These are phyloP conservation scores for Boletus fagicola DNA, from an alignment of 768 basidiomycete genomes.

Conservation along the genomic window DNA sequence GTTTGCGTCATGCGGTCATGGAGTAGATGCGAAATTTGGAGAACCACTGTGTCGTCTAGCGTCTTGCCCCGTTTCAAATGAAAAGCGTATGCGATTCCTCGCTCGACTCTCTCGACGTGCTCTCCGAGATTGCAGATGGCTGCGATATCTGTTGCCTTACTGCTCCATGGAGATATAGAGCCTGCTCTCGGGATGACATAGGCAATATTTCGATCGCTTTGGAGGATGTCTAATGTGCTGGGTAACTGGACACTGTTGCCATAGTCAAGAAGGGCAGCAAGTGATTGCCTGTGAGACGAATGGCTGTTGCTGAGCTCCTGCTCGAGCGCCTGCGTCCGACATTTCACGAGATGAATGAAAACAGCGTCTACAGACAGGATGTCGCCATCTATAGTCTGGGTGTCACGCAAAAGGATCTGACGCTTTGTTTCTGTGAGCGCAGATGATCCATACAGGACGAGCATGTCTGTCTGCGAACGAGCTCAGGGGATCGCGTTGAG, in stretches of 20 bases:
- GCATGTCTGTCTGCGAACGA: conserved; percentile 48
- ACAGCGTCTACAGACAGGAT: conserved; percentile 76
- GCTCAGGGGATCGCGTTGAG: neutral
- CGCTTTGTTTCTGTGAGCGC: conserved; percentile 71
- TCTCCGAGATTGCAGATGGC: conserved; percentile 75
- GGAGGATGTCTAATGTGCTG: conserved; percentile 38
- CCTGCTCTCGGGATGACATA: conserved; percentile 84
- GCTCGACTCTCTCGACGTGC: conserved; percentile 79
- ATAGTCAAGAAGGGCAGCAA: conserved; percentile 77
- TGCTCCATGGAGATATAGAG: conserved; percentile 98
- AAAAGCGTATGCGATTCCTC: conserved; percentile 73
- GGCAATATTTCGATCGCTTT: conserved; percentile 42
- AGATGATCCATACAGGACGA: conserved; percentile 76
- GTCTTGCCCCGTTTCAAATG: conserved; percentile 39
- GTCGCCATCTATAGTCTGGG: conserved; percentile 51
- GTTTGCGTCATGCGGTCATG: conserved; percentile 98
- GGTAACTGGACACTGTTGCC: conserved; percentile 69
- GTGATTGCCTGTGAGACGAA: conserved; percentile 48
- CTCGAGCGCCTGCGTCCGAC: conserved; percentile 45
- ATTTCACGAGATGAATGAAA: conserved; percentile 83
- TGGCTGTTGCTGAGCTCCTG: conserved; percentile 42
- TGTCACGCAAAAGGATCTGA: conserved; percentile 56
- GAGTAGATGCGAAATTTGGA: conserved; percentile 62
- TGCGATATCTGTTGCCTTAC: conserved; percentile 97
- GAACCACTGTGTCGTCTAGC: conserved; percentile 48